Evolutionary conservation across 1,284 basidiomycete genomes (phyloP).

Genomic region (Cutaneotrichosporon cutaneum): DNA sequence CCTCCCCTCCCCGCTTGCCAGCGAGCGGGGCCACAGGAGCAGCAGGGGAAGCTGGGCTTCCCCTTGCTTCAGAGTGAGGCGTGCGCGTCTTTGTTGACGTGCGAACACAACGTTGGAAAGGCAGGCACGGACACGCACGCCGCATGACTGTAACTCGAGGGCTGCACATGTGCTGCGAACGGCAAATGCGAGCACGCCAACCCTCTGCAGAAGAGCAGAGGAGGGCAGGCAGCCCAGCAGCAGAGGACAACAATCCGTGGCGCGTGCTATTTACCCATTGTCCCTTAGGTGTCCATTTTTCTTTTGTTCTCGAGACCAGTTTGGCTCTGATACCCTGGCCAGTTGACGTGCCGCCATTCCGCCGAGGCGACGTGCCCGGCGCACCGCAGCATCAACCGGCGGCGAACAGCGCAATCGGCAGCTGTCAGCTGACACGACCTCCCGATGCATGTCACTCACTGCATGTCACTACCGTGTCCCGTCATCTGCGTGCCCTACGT

Average conservation of each 20-base stretch:
- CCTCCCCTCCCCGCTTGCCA: no score
- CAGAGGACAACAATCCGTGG: not conserved
- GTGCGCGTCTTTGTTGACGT: not conserved
- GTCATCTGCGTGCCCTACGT: not conserved
- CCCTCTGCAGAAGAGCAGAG: not conserved
- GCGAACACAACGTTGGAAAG: not conserved
- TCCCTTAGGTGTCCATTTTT: slow-evolving; percentile 8
- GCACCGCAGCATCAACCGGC: no score
- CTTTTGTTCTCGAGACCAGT: slow-evolving; percentile 6
- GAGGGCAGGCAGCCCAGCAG: not conserved
- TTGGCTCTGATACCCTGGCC: not conserved
- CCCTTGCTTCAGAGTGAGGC: no score
- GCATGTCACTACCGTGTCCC: not conserved
- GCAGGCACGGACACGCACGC: not conserved
- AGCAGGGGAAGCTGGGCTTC: not conserved
- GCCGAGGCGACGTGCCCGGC: not conserved
- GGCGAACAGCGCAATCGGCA: no score
- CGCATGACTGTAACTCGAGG: not conserved
- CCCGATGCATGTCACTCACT: not conserved
- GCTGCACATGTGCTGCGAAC: not conserved
- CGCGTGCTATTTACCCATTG: not conserved
- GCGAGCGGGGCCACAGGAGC: not conserved
- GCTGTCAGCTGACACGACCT: not conserved
- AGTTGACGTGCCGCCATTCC: not conserved
- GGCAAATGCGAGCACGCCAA: no score